phyloP scores from a whole-genome alignment of 331 rosid genomes.

The Spiraea crenata region DNA sequence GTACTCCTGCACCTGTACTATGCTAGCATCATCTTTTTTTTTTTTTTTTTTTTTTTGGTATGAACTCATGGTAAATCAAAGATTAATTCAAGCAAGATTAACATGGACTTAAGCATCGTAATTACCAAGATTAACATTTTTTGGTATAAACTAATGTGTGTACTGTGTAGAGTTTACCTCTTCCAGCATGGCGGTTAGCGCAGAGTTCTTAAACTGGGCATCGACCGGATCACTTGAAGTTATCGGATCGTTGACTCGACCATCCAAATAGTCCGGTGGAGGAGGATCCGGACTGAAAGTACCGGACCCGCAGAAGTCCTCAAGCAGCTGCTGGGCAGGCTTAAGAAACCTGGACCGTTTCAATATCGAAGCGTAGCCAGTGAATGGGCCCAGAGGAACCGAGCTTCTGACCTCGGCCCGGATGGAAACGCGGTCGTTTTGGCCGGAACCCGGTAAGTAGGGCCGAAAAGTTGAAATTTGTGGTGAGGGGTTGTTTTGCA shows the following conservation, averaged over 20 bases:
- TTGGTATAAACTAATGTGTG: not conserved
- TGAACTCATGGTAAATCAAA: not conserved
- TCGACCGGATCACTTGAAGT: constrained; percentile 4
- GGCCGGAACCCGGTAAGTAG: constrained; percentile 2
- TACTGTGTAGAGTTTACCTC: constrained; percentile 11
- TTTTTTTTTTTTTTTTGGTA: too few relatives aligned
- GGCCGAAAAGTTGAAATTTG: not conserved
- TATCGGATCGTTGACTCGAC: not conserved
- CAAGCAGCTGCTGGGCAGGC: constrained; percentile 33
- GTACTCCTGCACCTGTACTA: too few relatives aligned
- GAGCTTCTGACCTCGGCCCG: constrained; percentile 6
- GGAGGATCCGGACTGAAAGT: not conserved
- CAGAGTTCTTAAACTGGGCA: constrained; percentile 16
- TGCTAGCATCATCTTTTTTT: too few relatives aligned
- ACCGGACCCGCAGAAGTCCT: constrained; percentile 24
- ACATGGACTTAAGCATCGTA: too few relatives aligned
- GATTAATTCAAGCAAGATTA: too few relatives aligned
- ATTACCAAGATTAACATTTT: too few relatives aligned
- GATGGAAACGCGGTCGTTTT: constrained; percentile 5
- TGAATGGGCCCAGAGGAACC: constrained; percentile 31
- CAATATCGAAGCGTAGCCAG: constrained; percentile 30
- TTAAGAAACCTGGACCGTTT: constrained; percentile 26
- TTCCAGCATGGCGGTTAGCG: constrained; percentile 22
- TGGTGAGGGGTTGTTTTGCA: not conserved
- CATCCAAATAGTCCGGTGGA: not conserved